Base-by-base conservation (phyloP, 1,284 basidiomycete genomes). In the Melampsora larici-populina region DNA sequence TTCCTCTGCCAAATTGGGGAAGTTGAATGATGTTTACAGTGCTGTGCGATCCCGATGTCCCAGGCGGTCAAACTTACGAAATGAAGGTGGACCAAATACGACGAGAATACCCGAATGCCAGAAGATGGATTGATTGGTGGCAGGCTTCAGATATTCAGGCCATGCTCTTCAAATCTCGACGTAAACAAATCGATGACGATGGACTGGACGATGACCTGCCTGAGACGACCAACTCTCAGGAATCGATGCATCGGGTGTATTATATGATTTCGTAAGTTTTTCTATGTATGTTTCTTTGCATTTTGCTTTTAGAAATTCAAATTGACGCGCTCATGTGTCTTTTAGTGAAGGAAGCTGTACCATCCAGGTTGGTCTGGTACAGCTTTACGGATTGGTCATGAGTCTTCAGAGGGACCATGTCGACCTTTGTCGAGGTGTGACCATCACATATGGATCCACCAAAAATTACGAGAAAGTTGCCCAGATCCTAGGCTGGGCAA, bases 51-150 rank as follows among this genome's bases (percentile, higher is more conserved):
- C 9, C 11, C 5, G 4, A 8, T 3, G 17, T 43, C 2, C 13
- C 43, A 6, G 31, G 31, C 17, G 31, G 26, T 7, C 5, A n/a
- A 18, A 58, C 26, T 13, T 55, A 70, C 21, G 26, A 70, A 18
- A 21, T 51, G 0, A 70, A 70, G 6, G 40, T 70, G 24, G 68
- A 70, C 5, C 4, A 31, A 1, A 1, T 70, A 1, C 49, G 43
- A 7, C 26, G 68, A 2, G 24, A 11, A 0, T 70, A 51, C 21
- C 68, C 68, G 13, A 70, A 55, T 11, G 49, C 49, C 24, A 55
- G 33, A 58, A 1, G 49, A 15, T 70, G 68, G 68, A 48, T 70
- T 29, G 24, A 58, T 13, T 70, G 68, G 68, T 70, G 68, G 68
- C 51, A 29, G 5, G 26, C 40, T 0, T 55, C 48, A 1, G 68